Conservation (phyloP, 2,329 filamentous ascomycete genomes). For the Cercospora beticola region DNA sequence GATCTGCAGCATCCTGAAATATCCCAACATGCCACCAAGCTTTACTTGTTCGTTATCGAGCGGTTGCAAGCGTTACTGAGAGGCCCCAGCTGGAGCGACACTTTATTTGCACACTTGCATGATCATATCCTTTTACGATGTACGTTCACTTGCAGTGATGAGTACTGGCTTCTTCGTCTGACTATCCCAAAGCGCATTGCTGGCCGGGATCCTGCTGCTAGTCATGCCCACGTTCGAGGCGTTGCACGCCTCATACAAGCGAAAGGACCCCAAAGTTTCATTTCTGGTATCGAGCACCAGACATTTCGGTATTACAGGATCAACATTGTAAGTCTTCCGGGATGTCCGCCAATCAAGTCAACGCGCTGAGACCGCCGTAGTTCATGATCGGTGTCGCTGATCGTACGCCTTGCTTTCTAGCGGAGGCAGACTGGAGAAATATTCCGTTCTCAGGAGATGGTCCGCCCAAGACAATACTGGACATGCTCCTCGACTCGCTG, state of each 20-base stretch:
- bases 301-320: slow-evolving; percentile 17
- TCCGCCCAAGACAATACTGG: slow-evolving; percentile 13
- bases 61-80: slow-evolving; percentile 5
- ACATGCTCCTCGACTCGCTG: slow-evolving; percentile 11
- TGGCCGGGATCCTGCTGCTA: neutral
- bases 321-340: neutral
- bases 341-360: neutral
- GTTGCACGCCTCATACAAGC: slow-evolving; percentile 12
- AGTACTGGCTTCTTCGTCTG: neutral
- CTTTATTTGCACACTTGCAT: slow-evolving; percentile 15
- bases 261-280: slow-evolving; percentile 13
- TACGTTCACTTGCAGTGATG: neutral
- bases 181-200: slow-evolving; percentile 2
- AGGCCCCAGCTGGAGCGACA: slow-evolving; percentile 4
- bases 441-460: slow-evolving; percentile 15
- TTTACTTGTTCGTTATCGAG: slow-evolving; percentile 12
- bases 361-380: neutral
- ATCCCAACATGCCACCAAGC: slow-evolving; percentile 8
- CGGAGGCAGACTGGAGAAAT: slow-evolving; percentile 8
- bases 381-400: slow-evolving; percentile 11
- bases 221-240: slow-evolving; percentile 10
- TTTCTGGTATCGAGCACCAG: slow-evolving; percentile 12
- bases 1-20: slow-evolving; percentile 12
- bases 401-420: slow-evolving; percentile 11
- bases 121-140: slow-evolving; percentile 16